These are phyloP conservation scores for Ceratocystis eucalypticola DNA, from an alignment of 2,329 filamentous ascomycete species.

Conservation along the genomic window DNA sequence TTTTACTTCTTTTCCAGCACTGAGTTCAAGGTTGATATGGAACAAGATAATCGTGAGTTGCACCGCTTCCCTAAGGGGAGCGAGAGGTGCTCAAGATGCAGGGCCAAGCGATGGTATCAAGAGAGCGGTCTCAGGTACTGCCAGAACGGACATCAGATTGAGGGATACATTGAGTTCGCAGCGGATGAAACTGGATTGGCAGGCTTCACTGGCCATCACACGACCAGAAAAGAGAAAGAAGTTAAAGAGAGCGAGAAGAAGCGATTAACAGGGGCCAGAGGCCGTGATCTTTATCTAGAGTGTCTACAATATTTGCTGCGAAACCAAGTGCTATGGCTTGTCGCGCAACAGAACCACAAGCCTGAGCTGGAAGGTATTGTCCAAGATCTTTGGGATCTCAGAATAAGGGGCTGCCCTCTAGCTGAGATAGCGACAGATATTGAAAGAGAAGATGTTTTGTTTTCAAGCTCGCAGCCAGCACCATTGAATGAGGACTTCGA, in stretches of 20 bases:
- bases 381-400: slow-evolving; percentile 72
- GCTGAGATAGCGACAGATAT: neutral
- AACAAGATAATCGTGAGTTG: slow-evolving; percentile 30
- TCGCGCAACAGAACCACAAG: slow-evolving; percentile 52
- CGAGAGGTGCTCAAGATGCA: slow-evolving; percentile 50
- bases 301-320: slow-evolving; percentile 73
- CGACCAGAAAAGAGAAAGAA: slow-evolving; percentile 29
- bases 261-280: slow-evolving; percentile 52
- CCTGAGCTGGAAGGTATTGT: slow-evolving; percentile 65
- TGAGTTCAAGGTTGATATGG: slow-evolving; percentile 26
- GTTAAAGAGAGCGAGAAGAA: slow-evolving; percentile 40
- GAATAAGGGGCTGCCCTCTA: slow-evolving; percentile 35
- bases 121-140: slow-evolving; percentile 70
- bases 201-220: slow-evolving; percentile 36
- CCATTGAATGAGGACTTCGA: slow-evolving; percentile 21
- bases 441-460: slow-evolving; percentile 14
- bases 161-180: slow-evolving; percentile 46
- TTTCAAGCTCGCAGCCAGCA: slow-evolving; percentile 28
- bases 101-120: slow-evolving; percentile 56
- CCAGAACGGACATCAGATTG: slow-evolving; percentile 64
- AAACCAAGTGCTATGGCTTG: slow-evolving; percentile 64
- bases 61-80: slow-evolving; percentile 38
- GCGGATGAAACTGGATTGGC: slow-evolving; percentile 60
- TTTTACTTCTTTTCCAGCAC: slow-evolving; percentile 4
- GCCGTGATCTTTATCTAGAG: slow-evolving; percentile 67